Conservation (phyloP, 169 alveolate species). For the Plasmodium gaboni region DNA sequence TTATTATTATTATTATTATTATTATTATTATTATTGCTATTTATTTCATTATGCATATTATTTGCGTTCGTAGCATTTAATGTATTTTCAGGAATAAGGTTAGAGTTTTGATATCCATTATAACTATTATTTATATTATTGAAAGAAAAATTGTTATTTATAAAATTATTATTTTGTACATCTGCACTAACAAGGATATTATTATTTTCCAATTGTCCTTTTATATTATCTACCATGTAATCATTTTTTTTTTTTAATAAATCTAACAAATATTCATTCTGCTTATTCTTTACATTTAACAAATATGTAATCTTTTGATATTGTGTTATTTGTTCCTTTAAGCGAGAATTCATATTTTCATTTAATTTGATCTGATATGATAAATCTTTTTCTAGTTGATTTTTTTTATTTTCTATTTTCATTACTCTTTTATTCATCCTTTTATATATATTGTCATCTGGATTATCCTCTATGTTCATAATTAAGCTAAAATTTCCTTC, state of each 20-base stretch:
- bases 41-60: too few relatives aligned
- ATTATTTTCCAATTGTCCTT: not conserved
- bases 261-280: conserved; percentile 24
- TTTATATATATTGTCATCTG: conserved; percentile 47
- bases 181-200: not conserved
- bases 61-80: too few relatives aligned
- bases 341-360: conserved; percentile 32
- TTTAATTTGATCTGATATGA: conserved; percentile 49
- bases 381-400: conserved; percentile 58
- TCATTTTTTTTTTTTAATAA: not conserved
- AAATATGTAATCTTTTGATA: conserved; percentile 42
- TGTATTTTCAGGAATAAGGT: too few relatives aligned
- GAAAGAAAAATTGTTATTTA: conserved; percentile 1
- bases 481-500: conserved; percentile 53
- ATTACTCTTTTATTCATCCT: conserved; percentile 22
- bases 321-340: conserved; percentile 45
- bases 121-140: not conserved
- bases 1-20: too few relatives aligned
- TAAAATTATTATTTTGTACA: not conserved
- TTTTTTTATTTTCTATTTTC: conserved; percentile 44
- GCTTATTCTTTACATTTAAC: conserved; percentile 37
- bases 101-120: too few relatives aligned
- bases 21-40: too few relatives aligned
- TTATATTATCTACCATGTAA: too few relatives aligned
- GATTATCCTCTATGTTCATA: conserved; percentile 28